Evolutionary conservation across 768 basidiomycete species (phyloP), one percentile per base, ranked within the genome.

Genomic region (Hygrocybe punicea): DNA sequence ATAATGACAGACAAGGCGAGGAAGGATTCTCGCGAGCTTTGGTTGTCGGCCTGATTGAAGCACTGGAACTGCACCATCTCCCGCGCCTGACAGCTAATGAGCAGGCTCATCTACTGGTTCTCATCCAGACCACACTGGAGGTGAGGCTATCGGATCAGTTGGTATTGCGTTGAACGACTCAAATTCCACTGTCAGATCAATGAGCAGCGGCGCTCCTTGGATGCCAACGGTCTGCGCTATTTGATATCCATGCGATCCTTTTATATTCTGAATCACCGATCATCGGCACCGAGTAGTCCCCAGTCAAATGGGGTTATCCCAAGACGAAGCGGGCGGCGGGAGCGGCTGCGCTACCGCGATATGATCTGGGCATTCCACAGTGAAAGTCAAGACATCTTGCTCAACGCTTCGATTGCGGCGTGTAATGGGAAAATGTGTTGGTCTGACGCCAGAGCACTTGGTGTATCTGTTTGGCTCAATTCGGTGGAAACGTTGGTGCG

Each of bases 321-420:
- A n/a, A 73, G 74, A 35, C 73, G 73, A 60, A 79, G 82, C 39
- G 84, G 80, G 25, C 78, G 83, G 63, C 76, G 91, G 63, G 84
- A 87, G 65, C 81, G 92, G n/a, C 78, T 96, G 47, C 84, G 91
- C 19, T 94, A 89, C 70, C 84, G 97, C 34, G 96, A 99, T 69
- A 92, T 98, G 76, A 80, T 98, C 24, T 99, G 96, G 95, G 96
- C 95, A 0, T 95, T 89, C 68, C 90, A 97, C 63, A 97, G 94
- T 66, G 93, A 97, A 71, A 91, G 86, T 65, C 94, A 99, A 65
- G 92, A 89, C 16, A 69, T 98, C 45, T 71, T 99, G 4, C 69
- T 97, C 52, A 75, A 79, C 24, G 84, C 87, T 3, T 89, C 89
- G 2, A 79, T 79, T 14, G 72, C 79, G 3, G 86, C 89, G 11